These are phyloP conservation scores for Hypericum perforatum DNA, from an alignment of 345 rosid genomes.

Conservation along the genomic window DNA sequence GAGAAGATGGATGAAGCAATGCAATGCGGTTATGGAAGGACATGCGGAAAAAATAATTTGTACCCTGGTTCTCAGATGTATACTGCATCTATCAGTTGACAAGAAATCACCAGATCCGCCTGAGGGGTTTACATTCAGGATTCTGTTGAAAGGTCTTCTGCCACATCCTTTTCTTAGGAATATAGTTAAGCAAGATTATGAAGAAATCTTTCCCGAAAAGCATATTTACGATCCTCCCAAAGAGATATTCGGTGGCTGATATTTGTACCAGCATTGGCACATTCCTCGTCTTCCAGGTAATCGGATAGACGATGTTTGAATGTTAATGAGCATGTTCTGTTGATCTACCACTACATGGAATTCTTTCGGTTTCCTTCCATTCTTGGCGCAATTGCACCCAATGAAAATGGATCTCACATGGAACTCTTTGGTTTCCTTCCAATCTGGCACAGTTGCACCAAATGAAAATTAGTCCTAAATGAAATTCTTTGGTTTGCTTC, in stretches of 20 bases:
- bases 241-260: conserved; percentile 73
- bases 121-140: conserved; percentile 76
- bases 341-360: too few relatives aligned
- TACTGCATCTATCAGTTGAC: conserved; percentile 77
- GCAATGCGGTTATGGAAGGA: conserved; percentile 58
- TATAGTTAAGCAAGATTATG: conserved; percentile 84
- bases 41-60: conserved; percentile 63
- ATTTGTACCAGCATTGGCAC: conserved; percentile 17
- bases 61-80: conserved; percentile 86
- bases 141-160: conserved; percentile 74
- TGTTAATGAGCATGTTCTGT: too few relatives aligned
- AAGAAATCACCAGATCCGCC: conserved; percentile 87
- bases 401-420: too few relatives aligned
- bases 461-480: too few relatives aligned
- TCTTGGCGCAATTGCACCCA: too few relatives aligned
- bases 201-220: conserved; percentile 82
- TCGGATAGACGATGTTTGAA: too few relatives aligned
- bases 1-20: conserved; percentile 78
- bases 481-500: too few relatives aligned
- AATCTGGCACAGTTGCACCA: too few relatives aligned
- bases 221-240: conserved; percentile 87
- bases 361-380: too few relatives aligned
- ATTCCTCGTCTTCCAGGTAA: too few relatives aligned
- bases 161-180: conserved; percentile 87
- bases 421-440: too few relatives aligned